Base-by-base conservation (phyloP, 2,329 filamentous ascomycete genomes). In the Neofusicoccum laricinum region DNA sequence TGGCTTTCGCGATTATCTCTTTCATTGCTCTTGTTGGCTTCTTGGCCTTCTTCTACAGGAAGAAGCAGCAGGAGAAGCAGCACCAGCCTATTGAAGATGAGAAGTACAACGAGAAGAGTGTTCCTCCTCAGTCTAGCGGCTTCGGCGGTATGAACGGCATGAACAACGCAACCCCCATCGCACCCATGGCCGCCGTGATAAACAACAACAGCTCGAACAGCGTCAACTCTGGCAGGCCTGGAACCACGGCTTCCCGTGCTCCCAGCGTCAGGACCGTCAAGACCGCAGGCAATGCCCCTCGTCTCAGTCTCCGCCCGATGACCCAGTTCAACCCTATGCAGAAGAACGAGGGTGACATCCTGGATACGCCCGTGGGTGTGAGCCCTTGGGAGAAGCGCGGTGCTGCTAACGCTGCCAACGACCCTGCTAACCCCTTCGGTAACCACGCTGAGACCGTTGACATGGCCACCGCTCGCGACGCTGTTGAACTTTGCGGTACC, bases 221-320 rank as follows among this genome's bases (percentile, higher is more conserved):
- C 36, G 32, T 36, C 21, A 51, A 43, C 41, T 40, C 49, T 15
- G 40, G 25, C 41, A 41, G 46, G 15, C 49, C 41, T 25, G 32
- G 15, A 11, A 45, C 40, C 32, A 12, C 66, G 21, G 53, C 46
- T n/a, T 41, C 57, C 50, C 34, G 61, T 43, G 17, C 45, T 19
- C 76, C 80, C 30, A 79, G 77, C 69, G 69, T 77, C 53, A 69
- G 73, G 43, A 78, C 80, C 62, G 76, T 78, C 63, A 80, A 75
- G 69, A 84, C 80, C 67, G 79, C 75, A 67, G 81, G 82, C 34
- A 84, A 80, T 38, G 88, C 93, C 49, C 92, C 93, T n/a, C 89
- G 89, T 67, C 84, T 97, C 66, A 96, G 92, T 72, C 83, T 97
- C 62, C 89, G 92, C 57, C 93, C 93, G 2, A 86, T 95, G 55